These are phyloP conservation scores for Phytophthora nicotianae DNA, from an alignment of 352 stramenopile genomes.

Conservation along the genomic window DNA sequence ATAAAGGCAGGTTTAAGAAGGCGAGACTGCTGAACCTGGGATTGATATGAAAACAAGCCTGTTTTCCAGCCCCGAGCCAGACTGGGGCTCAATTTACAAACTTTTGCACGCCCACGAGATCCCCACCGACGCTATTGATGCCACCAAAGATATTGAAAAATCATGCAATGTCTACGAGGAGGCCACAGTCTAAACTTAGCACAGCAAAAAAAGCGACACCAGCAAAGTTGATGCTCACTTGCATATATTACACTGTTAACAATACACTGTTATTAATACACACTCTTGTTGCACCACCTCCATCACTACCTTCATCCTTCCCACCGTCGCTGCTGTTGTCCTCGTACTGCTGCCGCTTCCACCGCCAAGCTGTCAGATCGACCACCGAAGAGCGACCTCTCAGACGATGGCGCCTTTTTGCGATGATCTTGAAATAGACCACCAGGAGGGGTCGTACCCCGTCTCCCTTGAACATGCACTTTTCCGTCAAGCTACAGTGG, in stretches of 20 bases:
- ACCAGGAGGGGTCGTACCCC: neutral
- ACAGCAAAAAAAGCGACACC: neutral
- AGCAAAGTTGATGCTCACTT: neutral
- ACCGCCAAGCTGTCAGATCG: neutral
- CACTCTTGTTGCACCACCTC: neutral
- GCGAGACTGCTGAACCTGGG: neutral
- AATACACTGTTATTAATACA: neutral
- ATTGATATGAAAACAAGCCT: neutral
- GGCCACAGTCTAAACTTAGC: neutral
- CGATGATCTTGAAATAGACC: neutral
- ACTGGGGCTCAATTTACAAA: neutral
- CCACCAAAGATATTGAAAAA: neutral
- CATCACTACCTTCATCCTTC: neutral
- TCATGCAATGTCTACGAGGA: neutral
- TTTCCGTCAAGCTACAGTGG: constrained; percentile 5
- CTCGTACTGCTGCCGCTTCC: neutral
- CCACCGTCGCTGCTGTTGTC: neutral
- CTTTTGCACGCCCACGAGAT: neutral
- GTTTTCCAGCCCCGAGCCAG: neutral
- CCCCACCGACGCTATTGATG: neutral
- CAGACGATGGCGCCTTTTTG: neutral
- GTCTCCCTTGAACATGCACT: neutral
- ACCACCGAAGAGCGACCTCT: neutral
- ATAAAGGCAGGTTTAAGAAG: neutral
- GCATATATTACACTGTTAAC: neutral